Conservation (phyloP, 176 grass and related monocot species). For the Coix lacrymajobi region DNA sequence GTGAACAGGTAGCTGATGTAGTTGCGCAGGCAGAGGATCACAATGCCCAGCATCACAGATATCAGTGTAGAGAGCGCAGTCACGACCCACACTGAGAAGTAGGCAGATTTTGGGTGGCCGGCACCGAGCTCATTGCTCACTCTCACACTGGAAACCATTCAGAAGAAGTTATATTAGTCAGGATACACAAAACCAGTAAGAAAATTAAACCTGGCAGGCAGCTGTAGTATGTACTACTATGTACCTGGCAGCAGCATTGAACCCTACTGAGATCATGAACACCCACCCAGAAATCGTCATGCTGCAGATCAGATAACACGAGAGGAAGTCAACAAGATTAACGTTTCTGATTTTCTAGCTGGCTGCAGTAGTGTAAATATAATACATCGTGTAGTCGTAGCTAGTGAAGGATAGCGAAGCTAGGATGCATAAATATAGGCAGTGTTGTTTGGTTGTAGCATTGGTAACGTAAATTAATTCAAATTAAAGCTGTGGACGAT, state of each 20-base stretch:
- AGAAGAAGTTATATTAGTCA: background rate
- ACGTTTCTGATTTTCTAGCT: background rate
- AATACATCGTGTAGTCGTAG: no score
- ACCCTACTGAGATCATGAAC: slow-evolving; percentile 89
- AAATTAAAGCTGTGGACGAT: no score
- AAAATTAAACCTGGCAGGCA: background rate
- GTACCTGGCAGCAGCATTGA: slow-evolving; percentile 92
- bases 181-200: background rate
- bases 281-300: slow-evolving; percentile 72
- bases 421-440: background rate
- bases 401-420: background rate
- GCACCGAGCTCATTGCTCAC: slow-evolving; percentile 83
- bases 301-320: slow-evolving; percentile 23
- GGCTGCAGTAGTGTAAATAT: no score
- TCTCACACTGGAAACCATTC: slow-evolving; percentile 44
- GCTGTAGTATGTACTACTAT: background rate
- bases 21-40: slow-evolving; percentile 50
- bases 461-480: no score
- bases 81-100: slow-evolving; percentile 63
- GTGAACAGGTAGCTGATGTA: slow-evolving; percentile 81
- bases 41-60: slow-evolving; percentile 13
- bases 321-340: background rate
- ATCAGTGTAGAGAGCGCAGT: slow-evolving; percentile 34
- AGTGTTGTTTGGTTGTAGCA: no score
- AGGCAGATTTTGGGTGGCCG: slow-evolving; percentile 61